Conservation (phyloP, 352 stramenopile species). For the Stephanocyclus meneghinianus region DNA sequence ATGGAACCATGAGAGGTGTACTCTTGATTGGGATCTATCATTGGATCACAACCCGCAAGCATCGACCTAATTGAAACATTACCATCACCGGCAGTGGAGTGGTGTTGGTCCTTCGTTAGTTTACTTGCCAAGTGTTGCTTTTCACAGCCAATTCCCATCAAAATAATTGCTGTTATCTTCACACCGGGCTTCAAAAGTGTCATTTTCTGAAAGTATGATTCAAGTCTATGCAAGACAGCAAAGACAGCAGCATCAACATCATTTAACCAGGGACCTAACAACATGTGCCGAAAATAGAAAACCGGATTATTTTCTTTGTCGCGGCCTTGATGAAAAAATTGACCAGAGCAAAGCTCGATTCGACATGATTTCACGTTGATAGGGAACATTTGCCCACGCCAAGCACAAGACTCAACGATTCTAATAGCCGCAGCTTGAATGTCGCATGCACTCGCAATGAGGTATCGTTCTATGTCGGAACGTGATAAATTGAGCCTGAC, state of each 20-base stretch:
- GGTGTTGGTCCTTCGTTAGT: neutral
- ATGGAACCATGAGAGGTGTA: conserved; percentile 52
- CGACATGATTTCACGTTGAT: conserved; percentile 60
- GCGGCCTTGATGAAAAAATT: conserved; percentile 74
- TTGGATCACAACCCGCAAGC: conserved; percentile 16
- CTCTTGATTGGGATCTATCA: conserved; percentile 21
- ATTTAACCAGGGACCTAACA: conserved; percentile 56
- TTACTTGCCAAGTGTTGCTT: neutral
- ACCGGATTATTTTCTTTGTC: conserved; percentile 64
- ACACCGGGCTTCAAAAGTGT: conserved; percentile 17
- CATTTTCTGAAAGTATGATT: conserved; percentile 35
- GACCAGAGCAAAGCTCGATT: conserved; percentile 66
- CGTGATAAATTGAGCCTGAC: conserved; percentile 15
- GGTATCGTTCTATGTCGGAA: conserved; percentile 60
- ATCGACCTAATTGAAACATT: neutral
- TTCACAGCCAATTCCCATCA: neutral
- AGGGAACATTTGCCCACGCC: conserved; percentile 64
- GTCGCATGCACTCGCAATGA: conserved; percentile 47
- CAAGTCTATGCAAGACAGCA: conserved; percentile 35
- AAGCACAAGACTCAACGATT: conserved; percentile 60
- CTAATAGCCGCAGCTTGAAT: conserved; percentile 49
- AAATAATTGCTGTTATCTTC: conserved; percentile 27
- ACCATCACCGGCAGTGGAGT: conserved; percentile 5
- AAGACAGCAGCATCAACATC: conserved; percentile 50
- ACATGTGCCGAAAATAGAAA: conserved; percentile 74